Conservation (phyloP, 768 basidiomycete species). For the Mycena rosella region DNA sequence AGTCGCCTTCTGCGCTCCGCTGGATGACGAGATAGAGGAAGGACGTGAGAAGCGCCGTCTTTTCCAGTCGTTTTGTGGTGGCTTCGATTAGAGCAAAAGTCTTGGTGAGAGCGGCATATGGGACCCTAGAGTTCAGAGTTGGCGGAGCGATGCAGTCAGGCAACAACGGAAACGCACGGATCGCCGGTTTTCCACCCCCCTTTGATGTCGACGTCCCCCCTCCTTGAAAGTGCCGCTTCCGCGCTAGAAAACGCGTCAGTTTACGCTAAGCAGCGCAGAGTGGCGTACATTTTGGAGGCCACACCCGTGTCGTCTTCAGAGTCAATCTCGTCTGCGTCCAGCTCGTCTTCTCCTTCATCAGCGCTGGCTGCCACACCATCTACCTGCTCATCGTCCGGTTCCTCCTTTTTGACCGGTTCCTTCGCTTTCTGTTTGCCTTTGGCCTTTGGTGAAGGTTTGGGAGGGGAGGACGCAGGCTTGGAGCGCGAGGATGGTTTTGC, state of each 20-base stretch:
- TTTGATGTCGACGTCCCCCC: constrained; percentile 78
- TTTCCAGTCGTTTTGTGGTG: constrained; percentile 96
- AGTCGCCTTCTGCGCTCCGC: constrained; percentile 81
- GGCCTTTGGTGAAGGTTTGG: constrained; percentile 29
- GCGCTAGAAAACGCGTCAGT: constrained; percentile 58
- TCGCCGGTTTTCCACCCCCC: constrained; percentile 89
- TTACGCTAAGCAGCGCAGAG: constrained; percentile 1
- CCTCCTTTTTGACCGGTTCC: constrained; percentile 36
- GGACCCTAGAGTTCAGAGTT: constrained; percentile 68
- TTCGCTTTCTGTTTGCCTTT: constrained; percentile 39
- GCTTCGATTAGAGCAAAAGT: constrained; percentile 91
- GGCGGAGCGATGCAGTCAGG: not conserved
- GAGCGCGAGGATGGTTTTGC: constrained; percentile 19
- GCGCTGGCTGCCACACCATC: constrained; percentile 40
- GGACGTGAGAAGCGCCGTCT: constrained; percentile 87
- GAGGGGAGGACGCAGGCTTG: constrained; percentile 18
- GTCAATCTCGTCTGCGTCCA: constrained; percentile 51
- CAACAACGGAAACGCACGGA: constrained; percentile 67
- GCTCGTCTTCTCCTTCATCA: constrained; percentile 57
- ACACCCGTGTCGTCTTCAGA: constrained; percentile 60
- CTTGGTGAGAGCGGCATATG: constrained; percentile 93
- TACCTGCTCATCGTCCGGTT: constrained; percentile 46
- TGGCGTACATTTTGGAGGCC: constrained; percentile 73
- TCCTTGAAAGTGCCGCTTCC: constrained; percentile 73
- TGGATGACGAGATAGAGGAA: constrained; percentile 93